Evolutionary conservation across 306 rosid species (phyloP), one percentile per base, ranked within the genome.

Genomic region (Lathyrus sativus): DNA sequence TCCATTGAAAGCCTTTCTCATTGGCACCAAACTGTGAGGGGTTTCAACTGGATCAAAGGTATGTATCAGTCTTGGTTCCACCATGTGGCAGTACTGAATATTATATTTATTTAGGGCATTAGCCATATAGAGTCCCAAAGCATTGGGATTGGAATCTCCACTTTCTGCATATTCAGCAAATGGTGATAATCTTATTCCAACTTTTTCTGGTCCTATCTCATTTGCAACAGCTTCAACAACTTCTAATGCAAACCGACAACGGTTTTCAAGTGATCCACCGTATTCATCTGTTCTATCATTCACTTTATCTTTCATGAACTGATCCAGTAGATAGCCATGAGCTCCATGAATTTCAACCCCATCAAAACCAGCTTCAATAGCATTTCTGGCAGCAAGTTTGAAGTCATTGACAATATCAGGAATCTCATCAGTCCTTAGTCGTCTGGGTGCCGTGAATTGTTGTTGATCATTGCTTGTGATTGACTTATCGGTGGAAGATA

Each of bases 331-430:
- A 77, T 83, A 90, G 37, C 95, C 96, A 62, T 84, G 68, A 22
- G 84, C 95, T 3, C 85, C 90, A 43, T 87, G 91, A 43, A 90
- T 82, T 77, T 90, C 96, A 55, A 87, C 84, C 28, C 95, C 96
- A 71, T 88, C 91, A 68, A 87, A 90, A 71, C 90, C 90, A 45
- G 92, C 96, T 79, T 86, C 86, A 0, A 86, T 79, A 62, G 76
- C 81, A 65, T 77, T 77, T 35, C 77, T 77, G 26, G 81, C 81
- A 7, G 81, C 81, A 46, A 71, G 63, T 55, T 84, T 75, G 62
- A 77, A 89, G 63, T 86, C 80, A 31, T 86, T 75, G 39, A 86
- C 84, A 44, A 86, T 31, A 4, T 57, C 22, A 1, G 82, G 80
- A 59, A 85, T 84, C 67, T 84, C 96, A 19, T 87, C 83, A 0